phyloP scores from a whole-genome alignment of 495 filamentous ascomycete genomes.

The Penicillium herquei region DNA sequence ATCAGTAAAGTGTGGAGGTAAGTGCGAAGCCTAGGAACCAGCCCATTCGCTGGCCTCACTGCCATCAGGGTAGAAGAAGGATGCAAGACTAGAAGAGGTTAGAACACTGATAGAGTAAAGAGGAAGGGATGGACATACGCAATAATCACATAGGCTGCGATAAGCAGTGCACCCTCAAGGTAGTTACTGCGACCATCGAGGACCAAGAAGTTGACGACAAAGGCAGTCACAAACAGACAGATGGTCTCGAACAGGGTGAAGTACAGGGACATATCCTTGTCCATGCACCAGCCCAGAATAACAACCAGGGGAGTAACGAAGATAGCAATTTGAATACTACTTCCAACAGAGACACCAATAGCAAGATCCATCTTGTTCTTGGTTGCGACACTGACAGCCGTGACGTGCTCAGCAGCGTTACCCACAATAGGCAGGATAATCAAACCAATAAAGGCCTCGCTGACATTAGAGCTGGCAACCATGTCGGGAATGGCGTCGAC shows the following conservation, averaged over 20 bases:
- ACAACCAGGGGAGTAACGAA: constrained; percentile 89
- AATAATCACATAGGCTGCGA: constrained; percentile 71
- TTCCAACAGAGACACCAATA: constrained; percentile 85
- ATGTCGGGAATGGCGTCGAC: constrained; percentile 77
- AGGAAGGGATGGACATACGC: constrained; percentile 22
- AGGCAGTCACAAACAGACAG: constrained; percentile 78
- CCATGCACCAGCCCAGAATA: constrained; percentile 83
- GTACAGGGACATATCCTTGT: constrained; percentile 81
- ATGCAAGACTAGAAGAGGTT: constrained; percentile 25
- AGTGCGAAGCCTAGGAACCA: background rate
- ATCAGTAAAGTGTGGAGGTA: too few species aligned
- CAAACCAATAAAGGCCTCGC: constrained; percentile 80
- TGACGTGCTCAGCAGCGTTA: constrained; percentile 91
- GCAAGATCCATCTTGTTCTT: constrained; percentile 98
- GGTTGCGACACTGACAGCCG: constrained; percentile 79
- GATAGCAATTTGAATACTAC: constrained; percentile 80
- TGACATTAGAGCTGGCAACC: constrained; percentile 60
- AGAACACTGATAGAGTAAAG: background rate
- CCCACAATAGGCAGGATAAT: constrained; percentile 90
- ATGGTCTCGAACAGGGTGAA: constrained; percentile 93
- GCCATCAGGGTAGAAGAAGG: constrained; percentile 38
- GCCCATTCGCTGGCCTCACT: constrained; percentile 27
- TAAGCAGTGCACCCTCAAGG: constrained; percentile 78
- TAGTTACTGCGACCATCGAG: constrained; percentile 88
- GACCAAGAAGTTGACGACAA: constrained; percentile 86